These are phyloP conservation scores for Alternaria ethzedia DNA, from an alignment of 2,329 filamentous ascomycete genomes.

Conservation along the genomic window DNA sequence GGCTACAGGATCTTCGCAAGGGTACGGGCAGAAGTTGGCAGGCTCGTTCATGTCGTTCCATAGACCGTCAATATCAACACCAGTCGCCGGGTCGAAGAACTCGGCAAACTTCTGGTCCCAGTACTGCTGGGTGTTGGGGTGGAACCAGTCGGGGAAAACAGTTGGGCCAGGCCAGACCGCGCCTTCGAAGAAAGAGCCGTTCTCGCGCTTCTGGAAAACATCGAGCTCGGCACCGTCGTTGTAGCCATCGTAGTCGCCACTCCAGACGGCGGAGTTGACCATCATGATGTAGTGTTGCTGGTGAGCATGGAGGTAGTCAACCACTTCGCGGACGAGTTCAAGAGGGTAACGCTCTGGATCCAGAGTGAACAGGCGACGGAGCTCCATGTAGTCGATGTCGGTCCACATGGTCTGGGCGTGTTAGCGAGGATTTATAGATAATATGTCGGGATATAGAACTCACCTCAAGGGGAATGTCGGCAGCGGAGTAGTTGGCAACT, in stretches of 20 bases:
- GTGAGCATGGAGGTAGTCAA: constrained; percentile 68
- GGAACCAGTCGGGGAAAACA: constrained; percentile 79
- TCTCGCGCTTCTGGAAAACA: constrained; percentile 59
- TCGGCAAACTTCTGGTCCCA: constrained; percentile 72
- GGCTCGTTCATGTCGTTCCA: constrained; percentile 59
- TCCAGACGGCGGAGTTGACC: constrained; percentile 73
- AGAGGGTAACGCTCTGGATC: constrained; percentile 70
- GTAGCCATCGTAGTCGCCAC: constrained; percentile 59
- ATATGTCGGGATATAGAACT: not conserved
- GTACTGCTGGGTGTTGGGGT: constrained; percentile 66
- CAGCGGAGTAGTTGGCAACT: constrained; percentile 69
- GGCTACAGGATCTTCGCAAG: constrained; percentile 56
- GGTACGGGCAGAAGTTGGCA: constrained; percentile 44
- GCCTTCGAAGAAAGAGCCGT: constrained; percentile 65
- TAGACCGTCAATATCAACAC: constrained; percentile 76
- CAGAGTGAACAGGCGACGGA: constrained; percentile 66
- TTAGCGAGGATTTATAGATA: not conserved
- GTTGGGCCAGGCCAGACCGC: constrained; percentile 80
- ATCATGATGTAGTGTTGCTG: constrained; percentile 77
- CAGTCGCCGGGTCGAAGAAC: constrained; percentile 69
- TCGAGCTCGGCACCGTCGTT: constrained; percentile 65
- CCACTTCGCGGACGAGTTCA: constrained; percentile 66
- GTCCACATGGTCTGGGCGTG: constrained; percentile 71
- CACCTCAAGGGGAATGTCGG: constrained; percentile 61
- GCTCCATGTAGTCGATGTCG: constrained; percentile 73